Conservation (phyloP, 2,329 filamentous ascomycete genomes). For the Lecanicillium sp. region DNA sequence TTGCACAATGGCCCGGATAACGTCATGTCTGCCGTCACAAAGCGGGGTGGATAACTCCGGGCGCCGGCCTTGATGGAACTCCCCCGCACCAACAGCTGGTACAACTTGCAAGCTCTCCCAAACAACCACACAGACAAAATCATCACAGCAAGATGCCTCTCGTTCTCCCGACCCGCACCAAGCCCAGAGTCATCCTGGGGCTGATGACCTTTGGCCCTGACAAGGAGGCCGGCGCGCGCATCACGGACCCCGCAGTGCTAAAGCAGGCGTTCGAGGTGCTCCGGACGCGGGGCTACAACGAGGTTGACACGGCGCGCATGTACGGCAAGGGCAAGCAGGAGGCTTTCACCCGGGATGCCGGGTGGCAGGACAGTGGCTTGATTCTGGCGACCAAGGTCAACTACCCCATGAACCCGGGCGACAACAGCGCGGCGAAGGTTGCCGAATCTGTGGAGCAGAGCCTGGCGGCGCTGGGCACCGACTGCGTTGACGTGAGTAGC, state of each 20-base stretch:
- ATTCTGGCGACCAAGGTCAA: conserved; percentile 69
- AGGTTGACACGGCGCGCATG: conserved; percentile 74
- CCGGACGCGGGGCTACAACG: conserved; percentile 72
- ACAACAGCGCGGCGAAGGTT: conserved; percentile 59
- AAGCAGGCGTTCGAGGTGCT: conserved; percentile 68
- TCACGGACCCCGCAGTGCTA: conserved; percentile 62
- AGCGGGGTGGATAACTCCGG: too few species aligned
- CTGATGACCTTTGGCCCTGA: conserved; percentile 79
- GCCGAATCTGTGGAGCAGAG: conserved; percentile 59
- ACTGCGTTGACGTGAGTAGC: conserved; percentile 59
- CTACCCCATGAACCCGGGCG: conserved; percentile 56
- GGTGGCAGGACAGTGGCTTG: conserved; percentile 74
- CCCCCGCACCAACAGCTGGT: too few species aligned
- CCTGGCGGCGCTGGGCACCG: conserved; percentile 64
- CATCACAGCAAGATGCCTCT: conserved; percentile 38
- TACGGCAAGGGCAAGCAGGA: conserved; percentile 73
- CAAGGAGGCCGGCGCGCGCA: conserved; percentile 56
- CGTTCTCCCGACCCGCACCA: conserved; percentile 33
- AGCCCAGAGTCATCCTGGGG: conserved; percentile 71
- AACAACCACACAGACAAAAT: background rate
- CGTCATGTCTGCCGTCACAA: too few species aligned
- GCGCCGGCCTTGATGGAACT: too few species aligned
- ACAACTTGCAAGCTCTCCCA: background rate
- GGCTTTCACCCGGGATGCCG: conserved; percentile 66
- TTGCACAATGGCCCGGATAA: too few species aligned